Percentiles rank a stretch among this genome's conserved stretches.
Conservation (phyloP, 2,329 filamentous ascomycete species). For the Trichoderma polysporum region DNA sequence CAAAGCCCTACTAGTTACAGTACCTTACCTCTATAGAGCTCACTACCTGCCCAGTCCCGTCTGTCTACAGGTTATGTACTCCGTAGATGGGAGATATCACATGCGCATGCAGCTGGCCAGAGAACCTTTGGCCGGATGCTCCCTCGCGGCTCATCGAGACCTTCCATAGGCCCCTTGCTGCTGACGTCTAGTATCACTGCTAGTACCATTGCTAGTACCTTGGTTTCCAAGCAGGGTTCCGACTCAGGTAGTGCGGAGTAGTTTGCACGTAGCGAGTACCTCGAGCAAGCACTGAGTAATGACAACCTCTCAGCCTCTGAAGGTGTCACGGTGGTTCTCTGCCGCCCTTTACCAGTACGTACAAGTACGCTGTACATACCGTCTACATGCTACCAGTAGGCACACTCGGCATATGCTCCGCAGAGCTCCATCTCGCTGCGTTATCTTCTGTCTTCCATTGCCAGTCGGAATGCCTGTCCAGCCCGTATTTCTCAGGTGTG, state of each 20-base stretch:
- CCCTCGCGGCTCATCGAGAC: neutral
- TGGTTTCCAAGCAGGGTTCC: neutral
- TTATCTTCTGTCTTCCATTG: slow-evolving; percentile 15
- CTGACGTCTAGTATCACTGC: neutral
- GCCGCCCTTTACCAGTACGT: neutral
- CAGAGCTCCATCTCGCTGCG: slow-evolving; percentile 12
- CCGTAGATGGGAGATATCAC: slow-evolving; percentile 1
- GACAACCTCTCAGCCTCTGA: too few relatives aligned
- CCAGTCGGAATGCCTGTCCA: neutral
- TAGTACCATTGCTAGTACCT: neutral
- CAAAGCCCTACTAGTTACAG: neutral
- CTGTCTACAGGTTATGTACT: neutral
- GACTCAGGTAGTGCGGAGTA: slow-evolving; percentile 11
- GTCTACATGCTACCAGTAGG: neutral
- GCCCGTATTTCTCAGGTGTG: slow-evolving; percentile 9
- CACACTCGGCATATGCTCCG: slow-evolving; percentile 2
- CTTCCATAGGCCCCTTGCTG: slow-evolving; percentile 3
- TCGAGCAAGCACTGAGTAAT: neutral
- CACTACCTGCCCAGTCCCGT: neutral
- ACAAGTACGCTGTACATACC: neutral
- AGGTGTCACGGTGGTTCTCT: neutral
- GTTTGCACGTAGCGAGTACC: neutral
- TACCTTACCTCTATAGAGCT: neutral
- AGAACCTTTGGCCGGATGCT: neutral
- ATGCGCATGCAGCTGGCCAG: neutral